Conservation (phyloP, 352 stramenopile genomes). For the Phytophthora hibernalis region DNA sequence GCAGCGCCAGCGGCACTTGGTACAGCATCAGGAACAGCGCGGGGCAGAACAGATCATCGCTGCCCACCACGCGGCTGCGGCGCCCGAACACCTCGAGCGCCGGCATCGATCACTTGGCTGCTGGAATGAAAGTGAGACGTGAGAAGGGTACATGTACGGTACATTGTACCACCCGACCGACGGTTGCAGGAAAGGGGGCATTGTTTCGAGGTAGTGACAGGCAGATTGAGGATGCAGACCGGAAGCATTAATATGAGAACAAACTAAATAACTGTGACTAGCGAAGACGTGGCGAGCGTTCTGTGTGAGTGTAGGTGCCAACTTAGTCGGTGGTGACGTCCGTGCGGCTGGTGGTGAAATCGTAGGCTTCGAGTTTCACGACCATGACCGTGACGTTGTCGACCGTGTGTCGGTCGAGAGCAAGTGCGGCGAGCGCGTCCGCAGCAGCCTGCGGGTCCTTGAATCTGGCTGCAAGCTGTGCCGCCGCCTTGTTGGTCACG, state of each 20-base stretch:
- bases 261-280: constrained; percentile 38
- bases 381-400: constrained; percentile 88
- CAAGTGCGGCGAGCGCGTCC: constrained; percentile 65
- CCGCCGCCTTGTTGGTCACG: constrained; percentile 68
- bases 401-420: constrained; percentile 56
- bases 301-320: neutral
- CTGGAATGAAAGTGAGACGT: constrained; percentile 30
- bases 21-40: constrained; percentile 80
- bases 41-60: constrained; percentile 88
- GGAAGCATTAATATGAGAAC: constrained; percentile 30
- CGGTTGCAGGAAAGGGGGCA: neutral
- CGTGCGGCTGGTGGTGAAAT: constrained; percentile 38
- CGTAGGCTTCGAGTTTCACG: constrained; percentile 67
- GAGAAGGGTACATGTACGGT: too few species aligned
- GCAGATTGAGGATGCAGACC: neutral
- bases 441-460: constrained; percentile 64
- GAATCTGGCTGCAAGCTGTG: constrained; percentile 59
- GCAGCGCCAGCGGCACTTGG: constrained; percentile 72
- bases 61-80: constrained; percentile 82
- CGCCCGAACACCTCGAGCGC: constrained; percentile 87
- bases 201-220: neutral
- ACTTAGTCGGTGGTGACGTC: constrained; percentile 33
- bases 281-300: constrained; percentile 10
- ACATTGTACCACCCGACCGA: neutral
- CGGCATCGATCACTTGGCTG: constrained; percentile 52